phyloP scores from a whole-genome alignment of 768 basidiomycete genomes.

The Dioszegia aurantiaca region DNA sequence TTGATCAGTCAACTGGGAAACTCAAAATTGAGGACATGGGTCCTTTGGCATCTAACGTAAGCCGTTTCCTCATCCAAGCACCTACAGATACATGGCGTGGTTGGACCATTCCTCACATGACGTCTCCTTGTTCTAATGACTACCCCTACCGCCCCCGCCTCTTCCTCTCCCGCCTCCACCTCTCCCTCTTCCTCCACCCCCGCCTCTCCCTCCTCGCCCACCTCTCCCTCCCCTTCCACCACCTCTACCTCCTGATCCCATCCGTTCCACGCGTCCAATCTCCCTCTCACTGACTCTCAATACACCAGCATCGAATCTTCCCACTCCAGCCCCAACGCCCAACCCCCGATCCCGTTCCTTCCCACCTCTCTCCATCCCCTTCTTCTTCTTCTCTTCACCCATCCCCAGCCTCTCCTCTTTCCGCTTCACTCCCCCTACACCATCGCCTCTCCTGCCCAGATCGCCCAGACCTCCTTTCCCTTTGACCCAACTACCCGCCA shows the following conservation, averaged over 20 bases:
- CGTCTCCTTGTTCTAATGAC: too few species aligned
- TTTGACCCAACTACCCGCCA: constrained; percentile 39
- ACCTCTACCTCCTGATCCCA: neutral
- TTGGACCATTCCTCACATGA: too few species aligned
- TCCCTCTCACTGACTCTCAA: constrained; percentile 49
- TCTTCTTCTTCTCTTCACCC: constrained; percentile 39
- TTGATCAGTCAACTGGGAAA: too few species aligned
- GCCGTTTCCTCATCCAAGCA: too few species aligned
- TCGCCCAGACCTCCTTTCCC: constrained; percentile 38
- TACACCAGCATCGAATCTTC: constrained; percentile 47
- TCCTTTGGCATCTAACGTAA: too few species aligned
- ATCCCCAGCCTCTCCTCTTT: constrained; percentile 28
- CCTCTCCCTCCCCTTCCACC: constrained; percentile 1
- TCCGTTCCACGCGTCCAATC: constrained; percentile 33
- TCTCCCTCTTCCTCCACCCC: constrained; percentile 1
- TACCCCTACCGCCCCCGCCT: neutral
- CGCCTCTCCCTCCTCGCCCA: neutral
- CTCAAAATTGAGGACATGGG: too few species aligned
- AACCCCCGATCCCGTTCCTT: constrained; percentile 42
- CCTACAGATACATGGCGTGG: too few species aligned
- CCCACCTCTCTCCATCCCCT: constrained; percentile 34
- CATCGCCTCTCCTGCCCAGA: constrained; percentile 23
- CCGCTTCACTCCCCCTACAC: constrained; percentile 21
- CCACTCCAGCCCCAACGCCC: constrained; percentile 41
- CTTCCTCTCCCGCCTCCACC: neutral